Evolutionary conservation across 768 basidiomycete genomes (phyloP).

Genomic region (Amanita polypyramis): DNA sequence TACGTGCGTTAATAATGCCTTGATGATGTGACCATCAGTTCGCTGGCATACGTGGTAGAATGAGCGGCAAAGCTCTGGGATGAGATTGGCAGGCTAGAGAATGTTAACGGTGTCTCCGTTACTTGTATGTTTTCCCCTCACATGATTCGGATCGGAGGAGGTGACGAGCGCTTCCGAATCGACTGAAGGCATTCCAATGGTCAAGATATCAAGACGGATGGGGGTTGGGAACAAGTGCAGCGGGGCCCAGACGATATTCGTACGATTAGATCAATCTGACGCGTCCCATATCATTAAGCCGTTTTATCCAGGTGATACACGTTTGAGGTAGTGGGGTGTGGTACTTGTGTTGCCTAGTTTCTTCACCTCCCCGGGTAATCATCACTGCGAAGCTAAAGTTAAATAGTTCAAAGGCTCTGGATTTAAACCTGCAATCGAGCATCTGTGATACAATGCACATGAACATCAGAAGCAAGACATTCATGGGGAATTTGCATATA

Average conservation of each 20-base stretch:
- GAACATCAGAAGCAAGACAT: too few species aligned
- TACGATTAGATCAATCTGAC: too few species aligned
- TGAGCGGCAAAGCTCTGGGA: slow-evolving; percentile 72
- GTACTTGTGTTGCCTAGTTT: too few species aligned
- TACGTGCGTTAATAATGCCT: slow-evolving; percentile 3
- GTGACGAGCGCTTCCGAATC: slow-evolving; percentile 41
- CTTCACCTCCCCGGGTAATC: too few species aligned
- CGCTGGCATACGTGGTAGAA: slow-evolving; percentile 50
- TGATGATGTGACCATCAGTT: background rate
- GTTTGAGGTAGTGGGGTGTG: too few species aligned
- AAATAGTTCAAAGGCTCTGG: too few species aligned
- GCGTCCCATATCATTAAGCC: too few species aligned
- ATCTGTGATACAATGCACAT: too few species aligned
- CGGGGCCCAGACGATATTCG: background rate
- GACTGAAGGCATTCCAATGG: slow-evolving; percentile 13
- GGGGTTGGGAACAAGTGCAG: background rate
- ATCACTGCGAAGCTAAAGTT: too few species aligned
- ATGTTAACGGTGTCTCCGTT: background rate
- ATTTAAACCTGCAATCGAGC: too few species aligned
- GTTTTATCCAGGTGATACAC: too few species aligned
- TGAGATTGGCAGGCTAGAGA: slow-evolving; percentile 78
- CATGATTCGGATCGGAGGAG: slow-evolving; percentile 55
- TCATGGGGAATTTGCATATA: too few species aligned
- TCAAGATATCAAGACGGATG: background rate
- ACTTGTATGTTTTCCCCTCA: slow-evolving; percentile 23